phyloP scores from a whole-genome alignment of 2,329 filamentous ascomycete species.

The Fusarium udum region DNA sequence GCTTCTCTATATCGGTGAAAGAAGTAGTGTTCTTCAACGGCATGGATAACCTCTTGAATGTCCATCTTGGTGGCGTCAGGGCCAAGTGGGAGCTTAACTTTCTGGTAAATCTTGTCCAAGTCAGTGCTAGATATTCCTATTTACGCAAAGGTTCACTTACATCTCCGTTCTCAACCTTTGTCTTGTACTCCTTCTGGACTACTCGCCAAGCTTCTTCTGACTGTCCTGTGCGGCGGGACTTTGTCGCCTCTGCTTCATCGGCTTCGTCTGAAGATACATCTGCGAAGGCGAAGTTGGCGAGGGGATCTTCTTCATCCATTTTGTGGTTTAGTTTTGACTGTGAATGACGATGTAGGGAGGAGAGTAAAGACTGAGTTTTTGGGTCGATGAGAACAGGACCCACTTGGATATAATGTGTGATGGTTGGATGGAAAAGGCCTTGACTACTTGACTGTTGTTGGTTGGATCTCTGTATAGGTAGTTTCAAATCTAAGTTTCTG shows the following conservation, averaged over 20 bases:
- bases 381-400: slow-evolving; percentile 23
- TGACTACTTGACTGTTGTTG: neutral
- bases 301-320: slow-evolving; percentile 46
- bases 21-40: slow-evolving; percentile 68
- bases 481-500: neutral
- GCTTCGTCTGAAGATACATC: slow-evolving; percentile 50
- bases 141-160: slow-evolving; percentile 46
- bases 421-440: slow-evolving; percentile 4
- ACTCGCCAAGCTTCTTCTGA: slow-evolving; percentile 60
- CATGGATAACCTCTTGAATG: slow-evolving; percentile 62
- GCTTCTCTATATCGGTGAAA: slow-evolving; percentile 58
- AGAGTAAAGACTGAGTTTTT: slow-evolving; percentile 16
- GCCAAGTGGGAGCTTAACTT: slow-evolving; percentile 53
- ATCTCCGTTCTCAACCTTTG: slow-evolving; percentile 65
- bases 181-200: slow-evolving; percentile 56
- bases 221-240: slow-evolving; percentile 53
- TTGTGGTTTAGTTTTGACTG: neutral
- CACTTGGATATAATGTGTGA: slow-evolving; percentile 23
- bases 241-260: slow-evolving; percentile 45
- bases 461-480: neutral
- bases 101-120: slow-evolving; percentile 54
- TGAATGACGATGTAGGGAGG: neutral
- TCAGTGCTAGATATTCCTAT: neutral
- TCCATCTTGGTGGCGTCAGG: slow-evolving; percentile 55
- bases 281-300: slow-evolving; percentile 47